A percentile compares a stretch with the other conserved stretches of the same genome.
Conservation (phyloP, 768 basidiomycete species). For the Amylocystis lapponica region DNA sequence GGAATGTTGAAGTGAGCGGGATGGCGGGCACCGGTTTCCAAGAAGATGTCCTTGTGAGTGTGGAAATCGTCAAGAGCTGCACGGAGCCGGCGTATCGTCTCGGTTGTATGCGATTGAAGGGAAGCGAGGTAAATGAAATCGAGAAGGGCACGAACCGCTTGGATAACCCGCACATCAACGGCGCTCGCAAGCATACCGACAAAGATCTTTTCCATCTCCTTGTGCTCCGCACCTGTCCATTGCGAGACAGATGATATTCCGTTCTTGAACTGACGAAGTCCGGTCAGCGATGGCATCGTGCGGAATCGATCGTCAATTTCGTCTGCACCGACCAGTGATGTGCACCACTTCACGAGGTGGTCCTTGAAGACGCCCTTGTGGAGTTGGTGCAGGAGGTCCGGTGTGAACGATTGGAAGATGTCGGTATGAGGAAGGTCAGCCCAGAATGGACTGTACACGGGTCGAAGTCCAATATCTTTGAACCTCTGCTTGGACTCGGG, state of each 20-base stretch:
- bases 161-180: background rate
- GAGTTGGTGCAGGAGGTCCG: too few species aligned
- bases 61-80: slow-evolving; percentile 28
- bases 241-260: background rate
- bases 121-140: background rate
- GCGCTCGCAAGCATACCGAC: background rate
- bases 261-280: too few species aligned
- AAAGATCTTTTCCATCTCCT: background rate
- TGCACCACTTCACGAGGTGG: too few species aligned
- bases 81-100: background rate
- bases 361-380: slow-evolving; percentile 39
- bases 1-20: slow-evolving; percentile 34
- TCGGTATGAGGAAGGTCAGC: slow-evolving; percentile 27
- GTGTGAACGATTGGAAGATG: slow-evolving; percentile 31
- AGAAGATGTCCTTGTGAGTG: slow-evolving; percentile 30
- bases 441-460: slow-evolving; percentile 29
- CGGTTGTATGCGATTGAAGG: background rate
- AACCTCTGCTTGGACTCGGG: background rate
- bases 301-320: slow-evolving; percentile 14
- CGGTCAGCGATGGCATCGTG: background rate
- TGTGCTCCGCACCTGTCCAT: too few species aligned
- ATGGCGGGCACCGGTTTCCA: slow-evolving; percentile 26
- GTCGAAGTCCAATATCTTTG: slow-evolving; percentile 4
- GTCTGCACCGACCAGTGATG: slow-evolving; percentile 17
- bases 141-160: too few species aligned